These are phyloP conservation scores for Dipteronia dyeriana DNA, from an alignment of 345 rosid genomes.

Conservation along the genomic window DNA sequence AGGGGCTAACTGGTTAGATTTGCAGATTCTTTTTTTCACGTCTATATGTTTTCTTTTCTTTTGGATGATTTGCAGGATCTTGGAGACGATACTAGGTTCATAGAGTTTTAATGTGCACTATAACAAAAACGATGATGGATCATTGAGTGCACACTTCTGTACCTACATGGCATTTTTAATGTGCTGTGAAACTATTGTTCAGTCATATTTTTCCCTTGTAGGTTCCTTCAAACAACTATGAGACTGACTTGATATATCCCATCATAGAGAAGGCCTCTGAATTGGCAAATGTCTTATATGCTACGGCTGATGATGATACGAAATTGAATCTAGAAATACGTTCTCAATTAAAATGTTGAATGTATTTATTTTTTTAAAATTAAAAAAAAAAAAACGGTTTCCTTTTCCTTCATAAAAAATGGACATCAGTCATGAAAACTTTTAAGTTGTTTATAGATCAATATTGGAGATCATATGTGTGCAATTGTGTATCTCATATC, in stretches of 20 bases:
- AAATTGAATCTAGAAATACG: slow-evolving; percentile 66
- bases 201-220: slow-evolving; percentile 31
- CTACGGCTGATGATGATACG: slow-evolving; percentile 50
- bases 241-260: slow-evolving; percentile 95
- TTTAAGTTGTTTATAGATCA: slow-evolving; percentile 46
- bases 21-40: background rate
- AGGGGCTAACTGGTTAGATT: no score
- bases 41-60: slow-evolving; percentile 10
- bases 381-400: no score
- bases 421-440: slow-evolving; percentile 9
- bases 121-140: slow-evolving; percentile 78
- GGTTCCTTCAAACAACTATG: slow-evolving; percentile 97
- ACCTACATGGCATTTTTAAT: background rate
- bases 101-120: slow-evolving; percentile 98
- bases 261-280: slow-evolving; percentile 70
- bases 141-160: background rate
- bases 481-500: slow-evolving; percentile 89
- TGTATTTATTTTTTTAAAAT: background rate
- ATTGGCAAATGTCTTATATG: slow-evolving; percentile 68
- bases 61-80: slow-evolving; percentile 58
- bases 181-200: slow-evolving; percentile 12
- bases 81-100: slow-evolving; percentile 87
- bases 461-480: slow-evolving; percentile 92
- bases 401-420: slow-evolving; percentile 5
- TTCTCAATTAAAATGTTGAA: slow-evolving; percentile 11